Percentiles rank a stretch among this genome's conserved stretches.
Conservation (phyloP, 257 asterid genomes). For the Scutellaria galericulata region DNA sequence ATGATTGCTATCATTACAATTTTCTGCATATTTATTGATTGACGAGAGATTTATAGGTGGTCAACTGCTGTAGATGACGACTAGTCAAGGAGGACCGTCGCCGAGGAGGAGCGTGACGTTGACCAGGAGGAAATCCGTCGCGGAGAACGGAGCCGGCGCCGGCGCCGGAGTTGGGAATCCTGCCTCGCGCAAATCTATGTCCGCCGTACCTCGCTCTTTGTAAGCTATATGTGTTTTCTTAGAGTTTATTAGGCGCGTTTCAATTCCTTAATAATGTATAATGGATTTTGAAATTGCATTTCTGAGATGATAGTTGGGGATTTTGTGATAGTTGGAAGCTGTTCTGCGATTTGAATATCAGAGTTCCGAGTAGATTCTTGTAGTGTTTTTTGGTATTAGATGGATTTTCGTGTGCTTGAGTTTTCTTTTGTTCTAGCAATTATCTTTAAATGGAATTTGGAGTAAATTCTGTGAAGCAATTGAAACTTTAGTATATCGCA, state of each 20-base stretch:
- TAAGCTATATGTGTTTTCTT: constrained; percentile 35
- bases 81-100: constrained; percentile 68
- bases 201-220: constrained; percentile 68
- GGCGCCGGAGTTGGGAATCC: constrained; percentile 43
- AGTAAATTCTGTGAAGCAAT: constrained; percentile 23
- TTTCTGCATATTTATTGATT: constrained; percentile 10
- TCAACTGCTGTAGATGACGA: constrained; percentile 45
- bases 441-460: neutral
- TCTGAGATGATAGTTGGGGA: constrained; percentile 3
- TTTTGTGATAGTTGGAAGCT: constrained; percentile 4
- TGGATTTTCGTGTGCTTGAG: constrained; percentile 24
- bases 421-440: constrained; percentile 17
- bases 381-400: constrained; percentile 17
- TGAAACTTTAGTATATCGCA: constrained; percentile 1
- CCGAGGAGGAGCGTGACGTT: constrained; percentile 72
- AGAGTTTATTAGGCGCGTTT: constrained; percentile 7
- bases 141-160: constrained; percentile 35
- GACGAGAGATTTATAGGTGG: constrained; percentile 33
- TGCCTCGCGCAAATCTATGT: constrained; percentile 59
- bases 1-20: constrained; percentile 7
- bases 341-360: neutral
- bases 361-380: constrained; percentile 11
- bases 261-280: constrained; percentile 12
- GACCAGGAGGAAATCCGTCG: constrained; percentile 53
- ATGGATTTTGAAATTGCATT: constrained; percentile 18